Percentiles rank a stretch among this genome's conserved stretches.
These are phyloP conservation scores for Leonotis leonurus DNA, from an alignment of 257 asterid species.

Conservation along the genomic window DNA sequence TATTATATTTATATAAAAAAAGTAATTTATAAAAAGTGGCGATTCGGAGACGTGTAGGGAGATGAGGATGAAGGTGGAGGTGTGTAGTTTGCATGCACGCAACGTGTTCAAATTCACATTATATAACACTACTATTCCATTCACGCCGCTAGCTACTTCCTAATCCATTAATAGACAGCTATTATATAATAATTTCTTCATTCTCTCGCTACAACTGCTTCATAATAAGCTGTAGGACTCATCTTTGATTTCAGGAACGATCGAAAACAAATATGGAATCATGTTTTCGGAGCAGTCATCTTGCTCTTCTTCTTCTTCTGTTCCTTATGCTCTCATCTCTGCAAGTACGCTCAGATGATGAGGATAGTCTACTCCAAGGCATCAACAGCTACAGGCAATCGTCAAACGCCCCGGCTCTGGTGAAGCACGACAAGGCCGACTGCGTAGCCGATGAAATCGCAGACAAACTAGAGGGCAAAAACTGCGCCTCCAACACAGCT, in stretches of 20 bases:
- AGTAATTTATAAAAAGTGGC: neutral
- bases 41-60: slow-evolving; percentile 3
- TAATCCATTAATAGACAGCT: too few species aligned
- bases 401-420: slow-evolving; percentile 20
- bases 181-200: too few species aligned
- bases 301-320: slow-evolving; percentile 17
- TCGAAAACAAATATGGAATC: slow-evolving; percentile 17
- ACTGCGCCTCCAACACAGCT: slow-evolving; percentile 19
- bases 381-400: slow-evolving; percentile 68
- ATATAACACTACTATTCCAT: too few species aligned
- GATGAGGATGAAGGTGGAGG: neutral
- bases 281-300: slow-evolving; percentile 6
- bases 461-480: slow-evolving; percentile 35
- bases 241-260: too few species aligned
- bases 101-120: slow-evolving; percentile 38
- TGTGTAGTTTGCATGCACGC: slow-evolving; percentile 34
- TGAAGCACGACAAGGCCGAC: slow-evolving; percentile 54
- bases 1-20: too few species aligned
- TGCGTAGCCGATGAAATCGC: slow-evolving; percentile 60
- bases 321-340: slow-evolving; percentile 19
- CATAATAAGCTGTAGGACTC: neutral
- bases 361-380: slow-evolving; percentile 52
- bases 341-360: slow-evolving; percentile 35
- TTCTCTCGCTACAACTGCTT: too few species aligned
- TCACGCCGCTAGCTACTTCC: too few species aligned